Base-by-base conservation (phyloP, 192 early-diverging fungal species). In the Coemansia aciculifera region DNA sequence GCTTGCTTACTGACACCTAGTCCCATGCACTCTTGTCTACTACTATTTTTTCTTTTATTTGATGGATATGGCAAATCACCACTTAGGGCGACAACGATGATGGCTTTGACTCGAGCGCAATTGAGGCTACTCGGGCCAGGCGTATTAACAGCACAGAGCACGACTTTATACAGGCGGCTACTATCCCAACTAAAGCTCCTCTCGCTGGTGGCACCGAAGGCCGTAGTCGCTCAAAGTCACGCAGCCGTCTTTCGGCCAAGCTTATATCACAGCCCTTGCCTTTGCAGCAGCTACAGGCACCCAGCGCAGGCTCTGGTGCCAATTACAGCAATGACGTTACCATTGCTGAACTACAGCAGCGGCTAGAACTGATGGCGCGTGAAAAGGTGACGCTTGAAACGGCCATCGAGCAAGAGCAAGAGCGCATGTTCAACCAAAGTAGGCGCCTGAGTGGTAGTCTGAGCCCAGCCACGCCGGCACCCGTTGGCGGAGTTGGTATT, bases 351-450 rank as follows among this genome's bases (percentile, higher is more conserved):
- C 81, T 91, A 40, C 86, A 90, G 66, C 88, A 89, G 67, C 87
- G 89, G 21, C 67, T 92, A 36, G 91, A 92, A 64, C 75, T 83
- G 81, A 84, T 97, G 38, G 91, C 95, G 69, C 87, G 89, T 64
- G 95, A 97, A 75, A 97, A 95, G 78, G 86, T 94, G 65, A 89
- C 94, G 44, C 88, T 97, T 85, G 95, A 97, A 63, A 88, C 88
- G 62, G 90, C 93, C 13, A 79, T 97, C 66, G 95, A 97, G 69
- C 92, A 94, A 71, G 94, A 95, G 67, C 92, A 95, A 70, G 93
- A 96, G 78, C 92, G 92, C 60, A 89, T 95, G 64, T 93, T 97
- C 56, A 97, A 97, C 75, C 84, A 90, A 66, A 71, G 52, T 54
- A 67, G 80, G 39, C 75, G 80, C 31, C 74, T 95, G 12, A 93